These are phyloP conservation scores for Alternaria sp. DNA, from an alignment of 2,329 filamentous ascomycete genomes.

Conservation along the genomic window DNA sequence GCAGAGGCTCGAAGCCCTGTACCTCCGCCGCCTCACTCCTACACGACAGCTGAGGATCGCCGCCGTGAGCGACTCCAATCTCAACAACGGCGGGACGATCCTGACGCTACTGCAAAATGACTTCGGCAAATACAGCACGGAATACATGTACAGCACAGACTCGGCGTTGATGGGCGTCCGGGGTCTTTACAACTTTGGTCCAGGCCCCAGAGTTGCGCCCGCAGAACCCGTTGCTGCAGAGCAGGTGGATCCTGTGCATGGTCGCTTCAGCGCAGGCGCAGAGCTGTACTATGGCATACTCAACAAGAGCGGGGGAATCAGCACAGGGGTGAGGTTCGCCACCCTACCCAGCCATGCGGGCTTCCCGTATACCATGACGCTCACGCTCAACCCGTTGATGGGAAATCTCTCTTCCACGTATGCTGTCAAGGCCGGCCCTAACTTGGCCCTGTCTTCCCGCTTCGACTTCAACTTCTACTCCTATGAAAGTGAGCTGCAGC, in stretches of 20 bases:
- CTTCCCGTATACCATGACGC: constrained; percentile 89
- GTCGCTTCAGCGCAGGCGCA: constrained; percentile 86
- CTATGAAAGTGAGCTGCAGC: constrained; percentile 91
- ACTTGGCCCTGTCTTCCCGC: constrained; percentile 83
- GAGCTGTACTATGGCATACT: constrained; percentile 95
- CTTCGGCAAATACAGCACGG: constrained; percentile 82
- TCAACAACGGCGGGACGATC: constrained; percentile 78
- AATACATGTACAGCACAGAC: constrained; percentile 91
- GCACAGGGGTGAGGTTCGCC: constrained; percentile 85
- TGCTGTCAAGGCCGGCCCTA: constrained; percentile 82
- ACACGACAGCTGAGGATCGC: constrained; percentile 81
- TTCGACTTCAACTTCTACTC: constrained; percentile 99
- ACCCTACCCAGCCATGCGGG: constrained; percentile 81
- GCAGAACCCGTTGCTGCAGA: constrained; percentile 30
- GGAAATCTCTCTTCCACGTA: constrained; percentile 92
- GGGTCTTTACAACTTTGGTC: constrained; percentile 93
- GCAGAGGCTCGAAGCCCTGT: constrained; percentile 84
- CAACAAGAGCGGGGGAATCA: constrained; percentile 93
- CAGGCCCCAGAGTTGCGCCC: constrained; percentile 61
- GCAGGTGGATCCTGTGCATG: constrained; percentile 66
- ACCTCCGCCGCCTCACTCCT: constrained; percentile 78
- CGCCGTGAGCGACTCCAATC: constrained; percentile 73
- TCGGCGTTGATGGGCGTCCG: constrained; percentile 86
- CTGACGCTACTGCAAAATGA: constrained; percentile 81
- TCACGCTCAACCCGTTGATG: constrained; percentile 93